phyloP scores from a whole-genome alignment of 192 early-diverging fungal genomes.

The Backusella luteola region DNA sequence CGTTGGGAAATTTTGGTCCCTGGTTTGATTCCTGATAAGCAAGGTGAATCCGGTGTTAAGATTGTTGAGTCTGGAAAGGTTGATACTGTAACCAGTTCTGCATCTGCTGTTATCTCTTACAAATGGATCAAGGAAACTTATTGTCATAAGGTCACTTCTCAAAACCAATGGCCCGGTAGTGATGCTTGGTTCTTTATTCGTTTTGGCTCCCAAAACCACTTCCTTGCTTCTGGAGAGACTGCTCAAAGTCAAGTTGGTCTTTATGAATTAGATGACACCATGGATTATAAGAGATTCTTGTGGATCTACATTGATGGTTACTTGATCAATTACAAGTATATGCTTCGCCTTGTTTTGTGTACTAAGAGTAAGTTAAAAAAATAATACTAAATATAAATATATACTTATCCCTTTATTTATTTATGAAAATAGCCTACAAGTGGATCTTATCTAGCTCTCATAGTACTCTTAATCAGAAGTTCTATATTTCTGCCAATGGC shows the following conservation, averaged over 20 bases:
- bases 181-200: constrained; percentile 30
- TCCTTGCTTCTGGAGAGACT: constrained; percentile 27
- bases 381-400: background rate
- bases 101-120: constrained; percentile 23
- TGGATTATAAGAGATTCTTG: constrained; percentile 25
- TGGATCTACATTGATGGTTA: constrained; percentile 32
- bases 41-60: constrained; percentile 10
- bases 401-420: background rate
- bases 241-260: constrained; percentile 16
- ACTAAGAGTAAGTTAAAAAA: constrained; percentile 16
- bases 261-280: background rate
- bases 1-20: constrained; percentile 28
- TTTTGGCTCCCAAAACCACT: constrained; percentile 23
- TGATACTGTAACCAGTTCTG: constrained; percentile 2
- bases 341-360: constrained; percentile 25
- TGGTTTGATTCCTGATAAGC: constrained; percentile 15
- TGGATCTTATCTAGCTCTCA: constrained; percentile 19
- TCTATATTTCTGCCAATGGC: constrained; percentile 17
- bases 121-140: constrained; percentile 24
- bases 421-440: background rate
- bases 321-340: constrained; percentile 31
- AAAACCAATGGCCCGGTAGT: constrained; percentile 20
- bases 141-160: constrained; percentile 9
- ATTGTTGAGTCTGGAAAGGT: constrained; percentile 20
- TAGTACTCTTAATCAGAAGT: constrained; percentile 3